Conservation (phyloP, 2,329 filamentous ascomycete genomes). For the Cercospora citrullina region DNA sequence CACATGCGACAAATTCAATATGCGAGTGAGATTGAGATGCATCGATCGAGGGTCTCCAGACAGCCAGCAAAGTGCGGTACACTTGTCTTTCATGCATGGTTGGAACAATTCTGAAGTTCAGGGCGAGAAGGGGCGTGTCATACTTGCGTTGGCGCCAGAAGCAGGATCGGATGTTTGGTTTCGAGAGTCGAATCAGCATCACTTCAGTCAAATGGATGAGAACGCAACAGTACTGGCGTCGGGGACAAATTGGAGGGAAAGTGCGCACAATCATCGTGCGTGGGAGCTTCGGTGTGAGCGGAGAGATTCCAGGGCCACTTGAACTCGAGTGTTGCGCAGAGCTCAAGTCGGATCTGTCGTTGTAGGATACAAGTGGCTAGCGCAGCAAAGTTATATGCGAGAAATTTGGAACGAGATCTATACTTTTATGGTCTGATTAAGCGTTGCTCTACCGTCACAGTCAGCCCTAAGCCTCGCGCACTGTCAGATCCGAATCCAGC, state of each 20-base stretch:
- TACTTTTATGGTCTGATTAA: no score
- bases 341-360: no score
- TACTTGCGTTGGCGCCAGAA: background rate
- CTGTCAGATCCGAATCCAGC: no score
- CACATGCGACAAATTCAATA: background rate
- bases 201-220: background rate
- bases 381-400: no score
- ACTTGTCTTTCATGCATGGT: slow-evolving; percentile 2
- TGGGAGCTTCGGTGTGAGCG: background rate
- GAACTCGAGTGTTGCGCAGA: background rate
- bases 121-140: background rate
- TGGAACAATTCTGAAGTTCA: background rate
- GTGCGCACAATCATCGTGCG: background rate
- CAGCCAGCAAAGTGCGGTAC: background rate
- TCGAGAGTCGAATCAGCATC: background rate
- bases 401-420: no score
- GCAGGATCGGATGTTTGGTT: background rate
- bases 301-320: background rate
- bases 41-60: background rate
- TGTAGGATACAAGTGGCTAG: no score
- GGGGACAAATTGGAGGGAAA: background rate
- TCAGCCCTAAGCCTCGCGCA: no score
- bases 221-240: background rate
- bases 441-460: no score
- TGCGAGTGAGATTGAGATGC: background rate